Evolutionary conservation across 1,139 yeast species (phyloP), one percentile per base, ranked within the genome.

Genomic region (Saccharomyces hybrid): DNA sequence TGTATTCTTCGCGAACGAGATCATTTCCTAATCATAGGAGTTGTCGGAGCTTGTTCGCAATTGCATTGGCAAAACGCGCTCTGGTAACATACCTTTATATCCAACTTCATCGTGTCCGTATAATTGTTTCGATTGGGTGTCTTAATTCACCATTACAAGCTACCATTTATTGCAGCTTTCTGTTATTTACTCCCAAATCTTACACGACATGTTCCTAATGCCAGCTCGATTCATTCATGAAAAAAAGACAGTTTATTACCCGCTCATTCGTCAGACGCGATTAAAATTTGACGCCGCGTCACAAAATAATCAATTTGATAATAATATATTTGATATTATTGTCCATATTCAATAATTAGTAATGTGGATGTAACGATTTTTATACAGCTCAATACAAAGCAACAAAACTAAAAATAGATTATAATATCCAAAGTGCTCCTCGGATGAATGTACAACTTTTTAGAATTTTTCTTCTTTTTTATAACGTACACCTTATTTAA

Each of bases 11-110:
- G 25, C 25, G 26, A 38, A 38, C 25, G 44, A 38, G 44, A 38
- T 38, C 44, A 38, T 9, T 14, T 38, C 11, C n/a, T 38, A 19
- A 38, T 9, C 44, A 32, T 16, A 19, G 4, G 8, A 19, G 44
- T 25, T 16, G 31, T 14, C n/a, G 9, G 47, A 23, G 16, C 46
- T 29, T 8, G 28, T 29, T 41, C 9, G 14, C 23, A 11, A 32
- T 25, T 38, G 44, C 44, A 11, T 38, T 38, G 11, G 13, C 25
- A 16, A 19, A 16, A 38, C 44, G 44, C 44, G 41, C 41, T 25
- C 14, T 25, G 44, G 5, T 47, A 28, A 51, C 53, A 51, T 51
- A 51, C 53, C 47, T 52, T 52, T 34, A 52, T 47, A 48, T 52
- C 54, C 54, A 52, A 31, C 54, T 52, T 52, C 54, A 52, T 52